Percentiles rank a stretch among this genome's conserved stretches.
phyloP scores from a whole-genome alignment of 192 early-diverging fungal species.

The Umbelopsis sp. region DNA sequence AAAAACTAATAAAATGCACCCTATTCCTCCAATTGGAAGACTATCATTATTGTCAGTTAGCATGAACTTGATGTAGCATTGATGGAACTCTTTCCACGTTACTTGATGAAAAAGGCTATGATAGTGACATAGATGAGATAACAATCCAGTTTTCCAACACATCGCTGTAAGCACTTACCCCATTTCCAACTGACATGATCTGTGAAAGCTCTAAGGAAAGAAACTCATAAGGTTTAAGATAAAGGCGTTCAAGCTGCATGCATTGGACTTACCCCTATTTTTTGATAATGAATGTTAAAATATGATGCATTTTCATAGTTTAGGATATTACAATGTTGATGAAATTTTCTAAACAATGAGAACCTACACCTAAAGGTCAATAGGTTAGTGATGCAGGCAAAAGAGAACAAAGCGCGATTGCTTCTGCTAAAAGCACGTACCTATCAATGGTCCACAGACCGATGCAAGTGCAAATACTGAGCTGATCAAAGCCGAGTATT shows the following conservation, averaged over 20 bases:
- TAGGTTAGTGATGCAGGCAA: neutral
- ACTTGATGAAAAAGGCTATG: constrained; percentile 55
- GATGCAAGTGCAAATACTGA: constrained; percentile 79
- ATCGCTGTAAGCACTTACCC: constrained; percentile 23
- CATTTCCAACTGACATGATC: constrained; percentile 44
- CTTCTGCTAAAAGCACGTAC: constrained; percentile 53
- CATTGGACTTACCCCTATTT: neutral
- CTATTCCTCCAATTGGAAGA: constrained; percentile 55
- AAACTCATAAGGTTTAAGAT: too few species aligned
- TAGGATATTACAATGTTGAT: neutral
- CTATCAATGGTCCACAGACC: constrained; percentile 80
- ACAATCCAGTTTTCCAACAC: too few species aligned
- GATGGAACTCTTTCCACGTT: constrained; percentile 39
- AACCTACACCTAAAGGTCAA: constrained; percentile 2
- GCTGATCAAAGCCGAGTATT: constrained; percentile 52
- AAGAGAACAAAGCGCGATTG: too few species aligned
- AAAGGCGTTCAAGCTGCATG: too few species aligned
- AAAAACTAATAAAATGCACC: constrained; percentile 53
- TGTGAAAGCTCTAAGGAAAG: constrained; percentile 52
- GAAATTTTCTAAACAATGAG: constrained; percentile 50
- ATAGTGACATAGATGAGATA: constrained; percentile 47
- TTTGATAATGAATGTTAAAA: neutral
- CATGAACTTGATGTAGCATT: neutral
- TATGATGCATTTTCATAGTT: neutral
- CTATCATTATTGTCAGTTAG: constrained; percentile 1